Conservation (phyloP, 352 stramenopile genomes). For the Lagenidium giganteum region DNA sequence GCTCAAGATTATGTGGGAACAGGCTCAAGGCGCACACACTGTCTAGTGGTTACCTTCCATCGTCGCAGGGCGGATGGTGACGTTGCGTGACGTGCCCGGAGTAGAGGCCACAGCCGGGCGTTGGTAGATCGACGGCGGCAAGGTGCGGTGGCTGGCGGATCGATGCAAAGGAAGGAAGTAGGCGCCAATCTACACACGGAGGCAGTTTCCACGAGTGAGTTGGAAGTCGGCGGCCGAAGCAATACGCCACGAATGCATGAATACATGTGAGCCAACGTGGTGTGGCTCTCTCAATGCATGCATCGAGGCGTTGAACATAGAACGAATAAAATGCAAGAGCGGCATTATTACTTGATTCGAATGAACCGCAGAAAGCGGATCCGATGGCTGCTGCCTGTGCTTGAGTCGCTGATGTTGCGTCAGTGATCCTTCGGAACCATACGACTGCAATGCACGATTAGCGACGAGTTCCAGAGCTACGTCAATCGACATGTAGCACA, state of each 20-base stretch:
- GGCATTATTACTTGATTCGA: conserved; percentile 22
- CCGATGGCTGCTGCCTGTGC: conserved; percentile 25
- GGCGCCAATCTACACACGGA: conserved; percentile 19
- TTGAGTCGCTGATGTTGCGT: conserved; percentile 67
- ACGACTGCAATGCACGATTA: too few relatives aligned
- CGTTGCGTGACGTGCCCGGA: conserved; percentile 12
- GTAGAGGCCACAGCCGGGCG: not conserved
- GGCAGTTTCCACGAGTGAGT: too few relatives aligned
- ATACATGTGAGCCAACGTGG: conserved; percentile 3
- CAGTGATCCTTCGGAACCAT: conserved; percentile 57
- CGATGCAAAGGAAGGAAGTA: conserved; percentile 31
- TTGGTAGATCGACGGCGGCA: not conserved
- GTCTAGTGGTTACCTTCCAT: conserved; percentile 6
- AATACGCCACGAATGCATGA: not conserved
- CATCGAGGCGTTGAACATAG: too few relatives aligned
- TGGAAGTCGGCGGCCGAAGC: too few relatives aligned
- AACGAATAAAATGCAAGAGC: not conserved
- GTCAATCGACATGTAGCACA: not conserved
- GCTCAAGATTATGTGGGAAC: conserved; percentile 6
- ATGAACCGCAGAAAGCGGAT: conserved; percentile 15
- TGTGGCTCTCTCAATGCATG: too few relatives aligned
- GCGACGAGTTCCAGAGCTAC: too few relatives aligned
- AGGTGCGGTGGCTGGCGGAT: not conserved
- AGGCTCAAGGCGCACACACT: too few relatives aligned
- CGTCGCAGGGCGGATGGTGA: conserved; percentile 44